Conservation (phyloP, 495 filamentous ascomycete species). For the Copromyces sp. region DNA sequence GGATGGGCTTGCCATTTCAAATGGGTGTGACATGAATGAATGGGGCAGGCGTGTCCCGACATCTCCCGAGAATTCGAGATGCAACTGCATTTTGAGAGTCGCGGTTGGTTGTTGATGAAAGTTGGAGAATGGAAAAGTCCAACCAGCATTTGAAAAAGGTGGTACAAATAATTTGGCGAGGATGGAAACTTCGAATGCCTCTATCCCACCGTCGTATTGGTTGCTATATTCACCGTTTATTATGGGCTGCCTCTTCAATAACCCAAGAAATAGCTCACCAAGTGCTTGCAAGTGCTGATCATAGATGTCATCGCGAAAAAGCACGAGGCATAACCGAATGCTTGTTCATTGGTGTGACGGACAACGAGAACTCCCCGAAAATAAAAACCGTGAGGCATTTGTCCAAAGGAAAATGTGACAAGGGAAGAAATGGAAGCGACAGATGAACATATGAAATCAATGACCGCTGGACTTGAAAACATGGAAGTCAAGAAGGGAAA, state of each 20-base stretch:
- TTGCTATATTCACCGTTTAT: not conserved
- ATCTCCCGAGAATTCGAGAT: conserved; percentile 12
- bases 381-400: not conserved
- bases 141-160: not conserved
- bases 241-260: not conserved
- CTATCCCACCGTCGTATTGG: not conserved
- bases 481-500: not conserved
- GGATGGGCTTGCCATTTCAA: not conserved
- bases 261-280: not conserved
- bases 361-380: not conserved
- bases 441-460: not conserved
- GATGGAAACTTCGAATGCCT: not conserved
- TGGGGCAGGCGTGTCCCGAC: conserved; percentile 4
- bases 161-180: not conserved
- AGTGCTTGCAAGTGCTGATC: not conserved
- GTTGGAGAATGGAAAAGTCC: not conserved
- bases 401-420: not conserved
- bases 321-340: not conserved
- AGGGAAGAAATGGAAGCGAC: not conserved
- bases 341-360: not conserved
- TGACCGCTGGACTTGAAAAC: not conserved
- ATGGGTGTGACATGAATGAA: conserved; percentile 8
- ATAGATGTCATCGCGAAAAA: not conserved
- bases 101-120: not conserved
- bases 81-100: not conserved